Evolutionary conservation across 2,329 filamentous ascomycete genomes (phyloP).

Genomic region (Thielaviopsis punctulata): DNA sequence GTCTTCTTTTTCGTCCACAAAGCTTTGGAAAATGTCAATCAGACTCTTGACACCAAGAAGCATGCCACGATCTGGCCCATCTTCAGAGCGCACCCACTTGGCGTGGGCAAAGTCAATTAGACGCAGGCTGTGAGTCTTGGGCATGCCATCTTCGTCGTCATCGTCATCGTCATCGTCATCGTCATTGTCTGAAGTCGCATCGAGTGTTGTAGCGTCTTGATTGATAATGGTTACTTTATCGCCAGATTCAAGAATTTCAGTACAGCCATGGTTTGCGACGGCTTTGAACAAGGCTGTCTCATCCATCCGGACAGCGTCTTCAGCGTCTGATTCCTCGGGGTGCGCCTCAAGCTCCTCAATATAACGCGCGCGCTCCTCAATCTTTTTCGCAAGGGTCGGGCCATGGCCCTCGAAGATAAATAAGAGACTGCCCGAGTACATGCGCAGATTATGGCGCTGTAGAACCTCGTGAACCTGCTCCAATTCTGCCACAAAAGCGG

Average conservation of each 20-base stretch:
- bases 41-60: constrained; percentile 59
- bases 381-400: constrained; percentile 31
- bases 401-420: constrained; percentile 51
- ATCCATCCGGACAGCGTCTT: constrained; percentile 14
- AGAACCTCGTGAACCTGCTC: constrained; percentile 34
- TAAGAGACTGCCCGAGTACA: constrained; percentile 45
- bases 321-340: neutral
- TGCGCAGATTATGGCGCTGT: constrained; percentile 39
- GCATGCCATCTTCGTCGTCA: constrained; percentile 31
- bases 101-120: constrained; percentile 97
- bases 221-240: constrained; percentile 18
- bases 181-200: constrained; percentile 12
- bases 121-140: constrained; percentile 55
- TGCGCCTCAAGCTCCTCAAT: constrained; percentile 21
- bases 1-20: constrained; percentile 23
- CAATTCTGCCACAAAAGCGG: constrained; percentile 36
- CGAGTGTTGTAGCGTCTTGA: constrained; percentile 22
- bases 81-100: constrained; percentile 55
- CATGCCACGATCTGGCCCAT: constrained; percentile 69
- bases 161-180: constrained; percentile 21
- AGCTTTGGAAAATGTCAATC: constrained; percentile 50
- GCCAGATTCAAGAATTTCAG: constrained; percentile 31
- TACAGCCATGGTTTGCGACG: constrained; percentile 35
- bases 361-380: constrained; percentile 35
- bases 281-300: constrained; percentile 15